Conservation (phyloP, 176 grass and related monocot species). For the Calamus simplicifolius region DNA sequence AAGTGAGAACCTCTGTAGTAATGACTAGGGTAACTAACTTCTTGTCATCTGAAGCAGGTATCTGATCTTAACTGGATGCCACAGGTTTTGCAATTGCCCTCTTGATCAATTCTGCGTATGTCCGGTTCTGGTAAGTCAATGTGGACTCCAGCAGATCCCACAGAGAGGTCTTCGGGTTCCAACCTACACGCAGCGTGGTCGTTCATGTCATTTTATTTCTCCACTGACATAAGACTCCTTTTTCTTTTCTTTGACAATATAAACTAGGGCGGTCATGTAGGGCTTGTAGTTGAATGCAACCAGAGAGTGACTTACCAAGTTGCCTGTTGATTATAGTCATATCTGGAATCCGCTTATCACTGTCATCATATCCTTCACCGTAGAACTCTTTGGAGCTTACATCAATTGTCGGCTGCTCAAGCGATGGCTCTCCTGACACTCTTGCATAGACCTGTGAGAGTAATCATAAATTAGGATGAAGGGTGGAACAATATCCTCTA, state of each 20-base stretch:
- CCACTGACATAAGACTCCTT: too few species aligned
- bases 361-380: conserved; percentile 94
- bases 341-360: conserved; percentile 79
- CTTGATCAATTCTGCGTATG: conserved; percentile 84
- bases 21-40: too few species aligned
- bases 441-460: conserved; percentile 62
- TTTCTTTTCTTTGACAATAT: too few species aligned
- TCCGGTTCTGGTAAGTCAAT: conserved; percentile 85
- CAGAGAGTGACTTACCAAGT: conserved; percentile 41
- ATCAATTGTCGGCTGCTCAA: conserved; percentile 64
- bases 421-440: conserved; percentile 54
- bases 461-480: neutral
- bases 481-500: too few species aligned
- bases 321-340: conserved; percentile 89
- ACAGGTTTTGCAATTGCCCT: conserved; percentile 55
- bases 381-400: conserved; percentile 84
- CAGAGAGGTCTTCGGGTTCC: conserved; percentile 80
- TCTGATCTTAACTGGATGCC: conserved; percentile 36
- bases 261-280: too few species aligned
- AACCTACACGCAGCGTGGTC: conserved; percentile 37
- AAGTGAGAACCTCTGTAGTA: too few species aligned
- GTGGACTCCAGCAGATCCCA: conserved; percentile 86
- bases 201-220: neutral
- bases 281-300: too few species aligned
- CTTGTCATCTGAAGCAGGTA: too few species aligned